phyloP scores from a whole-genome alignment of 2,329 filamentous ascomycete species.

The Aspergillus intermedius region DNA sequence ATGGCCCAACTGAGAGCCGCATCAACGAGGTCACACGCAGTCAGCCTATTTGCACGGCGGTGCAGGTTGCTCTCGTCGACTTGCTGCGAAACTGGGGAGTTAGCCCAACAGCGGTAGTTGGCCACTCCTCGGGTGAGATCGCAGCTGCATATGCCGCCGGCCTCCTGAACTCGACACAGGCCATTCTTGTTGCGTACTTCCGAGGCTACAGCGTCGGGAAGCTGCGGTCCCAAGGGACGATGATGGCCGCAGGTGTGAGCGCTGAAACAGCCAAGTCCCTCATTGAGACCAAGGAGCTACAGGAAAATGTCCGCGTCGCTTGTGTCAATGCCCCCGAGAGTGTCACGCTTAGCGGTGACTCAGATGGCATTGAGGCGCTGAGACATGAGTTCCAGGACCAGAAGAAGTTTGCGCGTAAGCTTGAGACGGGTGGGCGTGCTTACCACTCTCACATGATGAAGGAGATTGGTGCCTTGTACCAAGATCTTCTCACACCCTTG shows the following conservation, averaged over 20 bases:
- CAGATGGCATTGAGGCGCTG: background rate
- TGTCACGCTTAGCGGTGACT: background rate
- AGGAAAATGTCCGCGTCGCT: background rate
- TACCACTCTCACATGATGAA: slow-evolving; percentile 2
- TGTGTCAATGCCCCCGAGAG: background rate
- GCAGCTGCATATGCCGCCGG: slow-evolving; percentile 19
- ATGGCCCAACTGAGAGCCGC: background rate
- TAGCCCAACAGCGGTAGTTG: slow-evolving; percentile 11
- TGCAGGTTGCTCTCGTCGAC: slow-evolving; percentile 20
- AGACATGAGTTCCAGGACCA: background rate
- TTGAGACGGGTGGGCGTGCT: background rate
- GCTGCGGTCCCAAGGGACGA: background rate
- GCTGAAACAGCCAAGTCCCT: background rate
- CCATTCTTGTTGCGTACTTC: background rate
- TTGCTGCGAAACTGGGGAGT: slow-evolving; percentile 9
- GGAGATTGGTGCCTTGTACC: background rate
- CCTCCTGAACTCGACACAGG: background rate
- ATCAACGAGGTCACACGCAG: slow-evolving; percentile 11
- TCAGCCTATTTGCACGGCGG: slow-evolving; percentile 19
- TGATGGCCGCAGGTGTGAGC: background rate
- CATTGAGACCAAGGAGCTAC: background rate
- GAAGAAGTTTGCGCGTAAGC: background rate
- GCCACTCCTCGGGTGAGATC: slow-evolving; percentile 22
- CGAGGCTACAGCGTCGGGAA: background rate
- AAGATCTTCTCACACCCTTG: background rate